phyloP scores from a whole-genome alignment of 2,329 filamentous ascomycete species.

The Zymoseptoria crescenta region DNA sequence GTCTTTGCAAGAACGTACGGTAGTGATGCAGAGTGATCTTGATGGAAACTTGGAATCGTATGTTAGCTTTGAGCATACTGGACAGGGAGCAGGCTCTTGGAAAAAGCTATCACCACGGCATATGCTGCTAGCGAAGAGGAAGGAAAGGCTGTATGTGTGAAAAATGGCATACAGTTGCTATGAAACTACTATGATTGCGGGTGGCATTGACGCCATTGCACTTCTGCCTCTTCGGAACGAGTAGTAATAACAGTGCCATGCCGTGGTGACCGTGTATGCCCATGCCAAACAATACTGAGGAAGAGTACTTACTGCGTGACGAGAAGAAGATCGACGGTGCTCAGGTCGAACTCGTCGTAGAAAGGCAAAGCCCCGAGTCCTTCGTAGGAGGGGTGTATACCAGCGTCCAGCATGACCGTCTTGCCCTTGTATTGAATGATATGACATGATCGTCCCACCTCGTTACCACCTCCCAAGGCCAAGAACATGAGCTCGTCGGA shows the following conservation, averaged over 20 bases:
- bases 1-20: conserved; percentile 97
- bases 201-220: background rate
- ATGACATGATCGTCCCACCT: conserved; percentile 94
- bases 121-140: conserved; percentile 4
- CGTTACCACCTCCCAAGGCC: conserved; percentile 88
- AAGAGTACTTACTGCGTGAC: conserved; percentile 91
- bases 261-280: conserved; percentile 13
- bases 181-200: conserved; percentile 16
- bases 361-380: conserved; percentile 89
- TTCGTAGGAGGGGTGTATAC: conserved; percentile 93
- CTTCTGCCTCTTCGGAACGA: background rate
- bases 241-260: conserved; percentile 1
- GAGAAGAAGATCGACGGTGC: conserved; percentile 90
- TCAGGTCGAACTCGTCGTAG: conserved; percentile 97
- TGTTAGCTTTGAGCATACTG: background rate
- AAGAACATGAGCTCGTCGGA: conserved; percentile 92
- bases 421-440: conserved; percentile 99
- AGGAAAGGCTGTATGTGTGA: conserved; percentile 5
- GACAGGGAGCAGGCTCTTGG: background rate
- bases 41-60: conserved; percentile 66
- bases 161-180: conserved; percentile 30
- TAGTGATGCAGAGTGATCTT: conserved; percentile 97
- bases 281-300: background rate
- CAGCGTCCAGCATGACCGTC: conserved; percentile 98
- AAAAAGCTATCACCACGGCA: conserved; percentile 10